Evolutionary conservation across 768 basidiomycete species (phyloP), one percentile per base, ranked within the genome.

Genomic region (Leccinum aurantiacum): DNA sequence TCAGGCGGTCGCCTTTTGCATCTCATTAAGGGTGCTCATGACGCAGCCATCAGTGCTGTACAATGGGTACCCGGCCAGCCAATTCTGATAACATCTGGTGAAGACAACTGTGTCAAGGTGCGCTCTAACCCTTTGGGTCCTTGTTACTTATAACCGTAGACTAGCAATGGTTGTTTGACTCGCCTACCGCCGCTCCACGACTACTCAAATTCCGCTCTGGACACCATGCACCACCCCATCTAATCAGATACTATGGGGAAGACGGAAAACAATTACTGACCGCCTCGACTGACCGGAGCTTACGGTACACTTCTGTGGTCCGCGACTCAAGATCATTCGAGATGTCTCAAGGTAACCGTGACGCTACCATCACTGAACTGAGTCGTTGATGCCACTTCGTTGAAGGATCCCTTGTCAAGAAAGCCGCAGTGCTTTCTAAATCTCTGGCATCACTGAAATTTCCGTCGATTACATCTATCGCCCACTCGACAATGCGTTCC

Each of bases 161-260:
- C 44, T 68, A 98, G 95, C 95, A 99, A 95, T 98, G 96, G 95
- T 71, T 96, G 22, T 95, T 96, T 67, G 97, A 98, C 68, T 91
- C 95, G 0, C 93, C 94, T 0, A 90, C 91, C 0, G 80, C 89
- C 1, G 78, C 91, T 24, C 96, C 97, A 1, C 84, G 93, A 57
- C 78, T 98, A 11, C 82, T 98, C 25, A 98, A 98, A 78, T 93
- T 85, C 72, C 85, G 97, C 50, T 89, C 93, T 0, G 97, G 97
- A 37, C 97, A 99, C 68, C 90, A 90, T 63, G 82, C 86, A 1
- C 94, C 97, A 17, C 95, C 95, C 0, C 89, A 95, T 69, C 80
- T 95, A 19, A 93, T 99, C 53, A 83, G 95, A 57, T 98, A 93
- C 74, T 98, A 97, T 72, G 96, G 95, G 13, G 87, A 91, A n/a